A percentile compares a stretch with the other conserved stretches of the same genome.
These are phyloP conservation scores for Penicillium thymicola DNA, from an alignment of 2,329 filamentous ascomycete genomes.

Conservation along the genomic window DNA sequence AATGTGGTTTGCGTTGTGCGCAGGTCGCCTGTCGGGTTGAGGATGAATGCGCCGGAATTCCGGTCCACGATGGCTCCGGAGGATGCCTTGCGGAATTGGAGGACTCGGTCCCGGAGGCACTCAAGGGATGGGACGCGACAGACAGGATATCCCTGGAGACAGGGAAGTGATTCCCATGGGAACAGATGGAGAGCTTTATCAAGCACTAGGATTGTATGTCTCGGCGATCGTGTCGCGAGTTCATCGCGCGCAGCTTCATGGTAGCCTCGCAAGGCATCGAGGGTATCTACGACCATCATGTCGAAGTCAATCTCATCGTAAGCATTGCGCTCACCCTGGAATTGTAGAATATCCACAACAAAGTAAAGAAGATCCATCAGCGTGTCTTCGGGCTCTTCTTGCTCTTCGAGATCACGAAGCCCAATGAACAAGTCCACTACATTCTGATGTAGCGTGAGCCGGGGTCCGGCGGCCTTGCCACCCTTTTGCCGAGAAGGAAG, in stretches of 20 bases:
- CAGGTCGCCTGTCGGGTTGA: constrained; percentile 86
- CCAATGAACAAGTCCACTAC: constrained; percentile 88
- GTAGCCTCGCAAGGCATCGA: constrained; percentile 79
- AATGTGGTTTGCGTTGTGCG: constrained; percentile 75
- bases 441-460: constrained; percentile 57
- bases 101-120: constrained; percentile 72
- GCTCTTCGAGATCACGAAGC: constrained; percentile 68
- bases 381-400: constrained; percentile 78
- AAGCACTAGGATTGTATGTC: constrained; percentile 81
- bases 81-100: constrained; percentile 45
- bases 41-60: constrained; percentile 61
- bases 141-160: constrained; percentile 72
- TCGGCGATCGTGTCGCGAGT: constrained; percentile 30
- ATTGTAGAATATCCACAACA: constrained; percentile 92
- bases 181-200: constrained; percentile 89
- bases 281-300: constrained; percentile 78
- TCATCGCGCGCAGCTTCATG: constrained; percentile 51
- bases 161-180: constrained; percentile 94
- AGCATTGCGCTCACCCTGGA: constrained; percentile 92
- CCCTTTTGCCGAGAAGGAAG: constrained; percentile 73
- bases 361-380: constrained; percentile 94
- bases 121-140: constrained; percentile 85
- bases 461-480: constrained; percentile 52
- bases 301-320: constrained; percentile 99
- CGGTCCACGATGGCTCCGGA: constrained; percentile 25